A percentile compares a stretch with the other conserved stretches of the same genome.
These are phyloP conservation scores for Agrostemma githago DNA, from an alignment of 148 eudicot species.

Conservation along the genomic window DNA sequence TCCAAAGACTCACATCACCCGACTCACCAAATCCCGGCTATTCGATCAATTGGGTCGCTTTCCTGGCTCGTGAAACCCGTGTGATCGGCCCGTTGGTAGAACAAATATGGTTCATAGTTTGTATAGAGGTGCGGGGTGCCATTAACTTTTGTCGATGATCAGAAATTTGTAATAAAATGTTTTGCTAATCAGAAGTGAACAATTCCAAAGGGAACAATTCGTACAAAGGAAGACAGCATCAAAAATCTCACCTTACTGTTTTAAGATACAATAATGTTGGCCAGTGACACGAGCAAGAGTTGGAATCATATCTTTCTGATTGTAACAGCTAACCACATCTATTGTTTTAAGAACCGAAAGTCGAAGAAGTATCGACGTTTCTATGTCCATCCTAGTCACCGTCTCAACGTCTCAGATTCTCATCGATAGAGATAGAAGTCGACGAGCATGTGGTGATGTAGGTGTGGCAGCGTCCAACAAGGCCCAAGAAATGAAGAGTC, in stretches of 20 bases:
- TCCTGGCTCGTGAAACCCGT: constrained; percentile 60
- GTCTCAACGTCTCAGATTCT: too few species aligned
- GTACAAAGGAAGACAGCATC: not conserved
- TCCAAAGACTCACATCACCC: constrained; percentile 31
- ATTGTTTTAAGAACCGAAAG: too few species aligned
- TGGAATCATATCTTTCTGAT: not conserved
- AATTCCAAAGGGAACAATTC: not conserved
- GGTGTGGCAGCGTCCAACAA: too few species aligned
- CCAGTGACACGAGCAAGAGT: not conserved
- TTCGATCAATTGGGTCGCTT: constrained; percentile 66
- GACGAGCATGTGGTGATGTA: too few species aligned
- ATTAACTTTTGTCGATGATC: not conserved
- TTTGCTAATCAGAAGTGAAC: not conserved
- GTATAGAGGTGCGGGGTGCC: not conserved
- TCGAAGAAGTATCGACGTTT: too few species aligned
- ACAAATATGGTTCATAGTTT: constrained; percentile 32
- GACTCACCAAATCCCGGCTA: constrained; percentile 37
- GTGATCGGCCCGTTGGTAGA: constrained; percentile 61
- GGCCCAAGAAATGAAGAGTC: too few species aligned
- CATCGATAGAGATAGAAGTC: too few species aligned
- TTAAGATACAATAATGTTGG: not conserved
- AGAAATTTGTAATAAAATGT: not conserved
- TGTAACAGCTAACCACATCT: not conserved
- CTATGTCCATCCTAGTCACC: too few species aligned
- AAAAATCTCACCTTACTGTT: not conserved